phyloP scores from a whole-genome alignment of 805 yeast species.

The Tetrapisispora pingtungensis region DNA sequence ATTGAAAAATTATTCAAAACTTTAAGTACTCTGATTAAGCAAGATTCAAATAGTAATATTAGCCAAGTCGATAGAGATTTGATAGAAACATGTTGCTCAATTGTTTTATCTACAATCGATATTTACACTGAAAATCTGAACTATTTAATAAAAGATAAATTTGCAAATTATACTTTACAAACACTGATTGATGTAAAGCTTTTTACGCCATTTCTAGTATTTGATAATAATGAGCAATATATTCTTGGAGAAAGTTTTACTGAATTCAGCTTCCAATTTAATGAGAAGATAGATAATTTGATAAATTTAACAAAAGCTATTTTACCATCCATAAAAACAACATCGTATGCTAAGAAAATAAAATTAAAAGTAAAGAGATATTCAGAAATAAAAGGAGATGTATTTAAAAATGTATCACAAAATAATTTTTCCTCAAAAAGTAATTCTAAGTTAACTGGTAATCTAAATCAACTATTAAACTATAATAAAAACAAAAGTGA shows the following conservation, averaged over 20 bases:
- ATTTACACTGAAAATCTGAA: constrained; percentile 45
- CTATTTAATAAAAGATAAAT: constrained; percentile 74
- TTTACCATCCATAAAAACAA: constrained; percentile 14
- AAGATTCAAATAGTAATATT: constrained; percentile 4
- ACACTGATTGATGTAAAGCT: constrained; percentile 60
- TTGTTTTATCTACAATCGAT: constrained; percentile 37
- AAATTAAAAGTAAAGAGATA: constrained; percentile 27
- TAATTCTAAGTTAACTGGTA: neutral
- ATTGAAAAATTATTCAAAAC: constrained; percentile 40
- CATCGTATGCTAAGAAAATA: constrained; percentile 33
- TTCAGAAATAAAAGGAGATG: constrained; percentile 20
- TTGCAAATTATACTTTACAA: constrained; percentile 90
- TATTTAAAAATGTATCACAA: constrained; percentile 13
- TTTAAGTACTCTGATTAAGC: constrained; percentile 1
- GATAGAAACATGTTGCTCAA: constrained; percentile 26
- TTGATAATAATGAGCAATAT: constrained; percentile 19
- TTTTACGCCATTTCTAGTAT: constrained; percentile 23
- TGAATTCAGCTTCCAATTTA: constrained; percentile 11
- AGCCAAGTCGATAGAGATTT: constrained; percentile 22
- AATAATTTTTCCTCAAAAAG: constrained; percentile 5
- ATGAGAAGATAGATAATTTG: constrained; percentile 10
- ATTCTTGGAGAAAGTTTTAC: constrained; percentile 22
- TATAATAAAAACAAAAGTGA: neutral
- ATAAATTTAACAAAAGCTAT: constrained; percentile 13
- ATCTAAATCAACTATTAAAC: neutral